Evolutionary conservation across 2,329 filamentous ascomycete genomes (phyloP), one percentile per base, ranked within the genome.

Genomic region (Immersiporthe knoxdaviesiana): DNA sequence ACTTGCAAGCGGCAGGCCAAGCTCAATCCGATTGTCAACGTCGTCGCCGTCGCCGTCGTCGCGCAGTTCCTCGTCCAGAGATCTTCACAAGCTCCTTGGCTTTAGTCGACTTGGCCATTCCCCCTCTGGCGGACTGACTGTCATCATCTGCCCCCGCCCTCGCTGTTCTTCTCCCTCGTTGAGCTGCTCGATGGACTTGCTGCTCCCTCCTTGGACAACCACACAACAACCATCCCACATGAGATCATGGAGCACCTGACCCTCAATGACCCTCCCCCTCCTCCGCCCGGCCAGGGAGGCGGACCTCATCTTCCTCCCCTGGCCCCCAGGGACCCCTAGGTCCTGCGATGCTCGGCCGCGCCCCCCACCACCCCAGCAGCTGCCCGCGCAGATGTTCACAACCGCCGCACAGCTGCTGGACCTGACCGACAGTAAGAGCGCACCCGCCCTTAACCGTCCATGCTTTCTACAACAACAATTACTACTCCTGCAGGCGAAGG

Each of bases 381-480:
- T 95, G 52, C 92, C 92, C 18, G 94, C 94, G 70, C 95, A 99
- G 84, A 97, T 98, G 91, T 99, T 99, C 83, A 97, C 96, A 24
- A 99, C 96, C 41, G 96, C 96, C 41, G 94, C 96, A 67, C 96
- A 98, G 84, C 85, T 99, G 70, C 84, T 99, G 70, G 96, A 99
- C 79, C 86, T 99, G 76, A 98, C 96, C 75, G 96, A 99, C 83
- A 99, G 95, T 98, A 89, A 84, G 92, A 76, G 35, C 70, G 68
- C 58, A 21, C 30, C 21, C 8, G 27, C 11, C 37, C 5, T 10
- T 10, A 10, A 39, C 7, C 18, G 14, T n/a, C 11, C 11, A 24
- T 68, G 61, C 60, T 66, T 50, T 30, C 35, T 30, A 27, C 35
- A 10, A 56, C 44, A 10, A 56, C 44, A 10, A 56, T 18, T 47